These are phyloP conservation scores for Colletotrichum kahawae DNA, from an alignment of 2,329 filamentous ascomycete genomes.

Conservation along the genomic window DNA sequence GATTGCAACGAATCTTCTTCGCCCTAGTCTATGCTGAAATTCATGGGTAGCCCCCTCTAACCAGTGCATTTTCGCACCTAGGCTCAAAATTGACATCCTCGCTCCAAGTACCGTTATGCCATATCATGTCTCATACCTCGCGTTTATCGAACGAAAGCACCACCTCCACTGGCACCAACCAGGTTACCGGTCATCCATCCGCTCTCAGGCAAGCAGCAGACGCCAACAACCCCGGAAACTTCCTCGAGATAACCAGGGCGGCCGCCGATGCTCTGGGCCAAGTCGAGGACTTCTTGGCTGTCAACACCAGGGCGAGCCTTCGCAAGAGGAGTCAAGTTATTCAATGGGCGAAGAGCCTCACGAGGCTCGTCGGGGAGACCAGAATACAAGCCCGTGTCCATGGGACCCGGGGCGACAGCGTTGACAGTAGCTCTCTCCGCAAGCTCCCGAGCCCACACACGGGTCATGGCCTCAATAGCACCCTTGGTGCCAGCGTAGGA, in stretches of 20 bases:
- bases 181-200: constrained; percentile 75
- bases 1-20: neutral
- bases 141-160: constrained; percentile 13
- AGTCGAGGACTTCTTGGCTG: constrained; percentile 29
- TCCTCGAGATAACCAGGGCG: constrained; percentile 67
- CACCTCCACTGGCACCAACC: constrained; percentile 69
- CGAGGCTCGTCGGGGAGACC: constrained; percentile 56
- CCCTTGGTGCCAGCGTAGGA: constrained; percentile 62
- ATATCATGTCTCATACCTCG: neutral
- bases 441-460: constrained; percentile 63
- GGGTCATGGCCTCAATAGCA: constrained; percentile 63
- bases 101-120: neutral
- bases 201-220: constrained; percentile 70
- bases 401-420: constrained; percentile 60
- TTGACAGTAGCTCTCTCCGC: constrained; percentile 59
- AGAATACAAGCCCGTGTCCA: constrained; percentile 45
- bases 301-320: constrained; percentile 26
- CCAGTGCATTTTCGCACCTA: neutral
- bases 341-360: constrained; percentile 41
- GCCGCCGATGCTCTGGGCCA: constrained; percentile 54
- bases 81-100: neutral
- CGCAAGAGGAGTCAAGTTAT: constrained; percentile 54
- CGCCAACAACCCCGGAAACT: constrained; percentile 72
- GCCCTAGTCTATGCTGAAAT: no score
- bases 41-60: neutral